Percentiles rank a stretch among this genome's conserved stretches.
Conservation (phyloP, 2,329 filamentous ascomycete species). For the Penicillium sp. region DNA sequence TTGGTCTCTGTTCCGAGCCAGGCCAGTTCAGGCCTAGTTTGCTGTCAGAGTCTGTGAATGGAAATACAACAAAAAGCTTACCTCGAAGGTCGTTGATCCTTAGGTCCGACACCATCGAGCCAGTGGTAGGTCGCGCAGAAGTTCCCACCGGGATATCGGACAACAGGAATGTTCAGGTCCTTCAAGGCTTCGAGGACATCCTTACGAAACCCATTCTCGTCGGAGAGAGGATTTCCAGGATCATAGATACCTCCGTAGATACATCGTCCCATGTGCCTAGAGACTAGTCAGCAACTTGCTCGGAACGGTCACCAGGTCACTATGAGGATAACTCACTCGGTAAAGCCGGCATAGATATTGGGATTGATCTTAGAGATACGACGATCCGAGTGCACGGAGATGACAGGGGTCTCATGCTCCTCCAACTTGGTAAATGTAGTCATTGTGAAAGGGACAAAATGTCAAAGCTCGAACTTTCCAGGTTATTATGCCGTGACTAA, state of each 20-base stretch:
- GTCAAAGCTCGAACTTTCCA: background rate
- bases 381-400: conserved; percentile 63
- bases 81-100: conserved; percentile 62
- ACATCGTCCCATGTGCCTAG: conserved; percentile 81
- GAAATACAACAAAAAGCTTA: conserved; percentile 24
- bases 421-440: conserved; percentile 69
- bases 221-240: conserved; percentile 68
- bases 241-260: conserved; percentile 87
- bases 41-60: background rate
- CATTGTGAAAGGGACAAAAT: conserved; percentile 48
- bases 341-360: conserved; percentile 81
- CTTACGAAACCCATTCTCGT: conserved; percentile 71
- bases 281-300: conserved; percentile 13
- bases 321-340: conserved; percentile 58
- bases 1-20: conserved; percentile 77
- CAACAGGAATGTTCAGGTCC: conserved; percentile 72
- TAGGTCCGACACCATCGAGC: conserved; percentile 75
- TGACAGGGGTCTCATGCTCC: conserved; percentile 60
- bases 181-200: conserved; percentile 73
- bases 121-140: conserved; percentile 84
- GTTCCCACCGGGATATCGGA: conserved; percentile 80
- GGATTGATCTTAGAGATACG: conserved; percentile 71
- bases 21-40: conserved; percentile 65
- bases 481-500: background rate
- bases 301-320: background rate